These are phyloP conservation scores for Fusarium sp. DNA, from an alignment of 2,329 filamentous ascomycete species.

Conservation along the genomic window DNA sequence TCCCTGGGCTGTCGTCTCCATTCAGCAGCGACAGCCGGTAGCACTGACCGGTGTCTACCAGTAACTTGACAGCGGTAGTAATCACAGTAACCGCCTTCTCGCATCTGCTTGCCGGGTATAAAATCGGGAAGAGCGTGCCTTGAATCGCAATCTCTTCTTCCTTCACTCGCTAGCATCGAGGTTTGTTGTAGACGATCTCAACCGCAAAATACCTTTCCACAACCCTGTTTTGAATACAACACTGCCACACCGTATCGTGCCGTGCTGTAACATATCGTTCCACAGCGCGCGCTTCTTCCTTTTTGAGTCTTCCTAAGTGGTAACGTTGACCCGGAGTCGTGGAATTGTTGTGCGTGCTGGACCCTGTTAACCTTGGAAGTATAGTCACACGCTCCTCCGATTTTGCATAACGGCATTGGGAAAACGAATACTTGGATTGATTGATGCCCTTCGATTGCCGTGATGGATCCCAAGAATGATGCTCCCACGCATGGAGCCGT, in stretches of 20 bases:
- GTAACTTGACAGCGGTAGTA: not conserved
- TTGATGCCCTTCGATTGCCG: not conserved
- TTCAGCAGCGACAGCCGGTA: slow-evolving; percentile 7
- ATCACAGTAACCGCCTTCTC: not conserved
- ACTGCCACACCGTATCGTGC: slow-evolving; percentile 2
- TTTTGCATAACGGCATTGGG: not conserved
- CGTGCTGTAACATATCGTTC: not conserved
- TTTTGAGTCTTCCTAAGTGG: not conserved
- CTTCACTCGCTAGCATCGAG: slow-evolving; percentile 18
- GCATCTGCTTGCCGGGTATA: slow-evolving; percentile 31
- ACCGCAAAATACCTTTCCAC: not conserved
- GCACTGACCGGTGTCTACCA: not conserved
- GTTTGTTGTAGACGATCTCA: not conserved
- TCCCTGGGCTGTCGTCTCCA: slow-evolving; percentile 7
- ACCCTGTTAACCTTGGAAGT: slow-evolving; percentile 1
- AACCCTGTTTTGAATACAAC: not conserved
- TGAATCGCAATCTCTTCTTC: slow-evolving; percentile 24
- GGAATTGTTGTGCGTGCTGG: slow-evolving; percentile 12
- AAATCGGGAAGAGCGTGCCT: slow-evolving; percentile 34
- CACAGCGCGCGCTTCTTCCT: not conserved
- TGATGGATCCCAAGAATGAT: slow-evolving; percentile 25
- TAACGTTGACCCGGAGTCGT: not conserved
- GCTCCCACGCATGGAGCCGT: slow-evolving; percentile 46
- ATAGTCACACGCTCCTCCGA: slow-evolving; percentile 1
- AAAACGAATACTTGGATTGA: not conserved